Evolutionary conservation across 805 yeast species (phyloP).

Genomic region (Saccharomycopsis fermentans): DNA sequence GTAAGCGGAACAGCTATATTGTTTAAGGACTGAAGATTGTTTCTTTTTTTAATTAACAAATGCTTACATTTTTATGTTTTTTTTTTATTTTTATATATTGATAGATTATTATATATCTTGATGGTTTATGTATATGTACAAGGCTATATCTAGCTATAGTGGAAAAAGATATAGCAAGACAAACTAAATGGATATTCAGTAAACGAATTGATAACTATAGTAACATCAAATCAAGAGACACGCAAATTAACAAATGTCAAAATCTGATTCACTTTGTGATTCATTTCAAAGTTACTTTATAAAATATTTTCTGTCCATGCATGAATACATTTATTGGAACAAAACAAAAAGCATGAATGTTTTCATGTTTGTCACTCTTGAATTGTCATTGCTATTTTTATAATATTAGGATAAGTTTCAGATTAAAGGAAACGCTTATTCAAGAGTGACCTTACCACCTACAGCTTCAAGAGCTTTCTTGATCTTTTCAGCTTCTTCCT

Average conservation of each 20-base stretch:
- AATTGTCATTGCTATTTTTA: background rate
- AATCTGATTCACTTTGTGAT: background rate
- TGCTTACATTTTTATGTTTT: background rate
- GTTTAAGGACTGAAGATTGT: no score
- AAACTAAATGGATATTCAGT: background rate
- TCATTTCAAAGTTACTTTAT: background rate
- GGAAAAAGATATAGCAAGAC: background rate
- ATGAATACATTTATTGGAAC: background rate
- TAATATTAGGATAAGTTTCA: background rate
- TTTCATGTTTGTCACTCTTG: background rate
- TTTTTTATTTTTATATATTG: background rate
- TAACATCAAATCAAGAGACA: background rate
- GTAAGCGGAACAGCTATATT: background rate
- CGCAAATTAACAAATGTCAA: background rate
- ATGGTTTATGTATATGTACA: background rate
- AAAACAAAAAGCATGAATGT: background rate
- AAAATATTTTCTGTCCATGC: background rate
- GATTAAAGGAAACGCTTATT: constrained; percentile 35
- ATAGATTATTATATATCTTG: background rate
- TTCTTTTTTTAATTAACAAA: no score
- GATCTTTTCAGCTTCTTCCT: constrained; percentile 97
- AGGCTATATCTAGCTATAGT: background rate
- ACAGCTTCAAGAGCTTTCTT: constrained; percentile 85
- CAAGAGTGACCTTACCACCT: constrained; percentile 89
- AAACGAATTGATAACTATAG: background rate